Conservation (phyloP, 176 grass and related monocot genomes). For the Phyllostachys edulis region DNA sequence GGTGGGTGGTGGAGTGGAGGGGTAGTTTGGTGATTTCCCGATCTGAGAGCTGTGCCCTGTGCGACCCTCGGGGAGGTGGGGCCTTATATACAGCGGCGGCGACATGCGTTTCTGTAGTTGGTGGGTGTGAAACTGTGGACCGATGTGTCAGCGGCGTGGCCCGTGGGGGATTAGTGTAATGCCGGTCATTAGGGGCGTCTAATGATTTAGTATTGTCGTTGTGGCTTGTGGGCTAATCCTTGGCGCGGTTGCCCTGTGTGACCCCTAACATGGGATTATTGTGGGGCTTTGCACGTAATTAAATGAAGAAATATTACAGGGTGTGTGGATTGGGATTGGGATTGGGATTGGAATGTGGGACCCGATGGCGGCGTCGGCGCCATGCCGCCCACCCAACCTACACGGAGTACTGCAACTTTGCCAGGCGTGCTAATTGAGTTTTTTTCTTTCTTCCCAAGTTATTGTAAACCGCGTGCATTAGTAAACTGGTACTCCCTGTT, state of each 20-base stretch:
- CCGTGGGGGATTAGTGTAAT: neutral
- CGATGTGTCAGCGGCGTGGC: constrained; percentile 33
- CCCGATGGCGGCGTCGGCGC: neutral
- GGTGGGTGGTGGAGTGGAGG: neutral
- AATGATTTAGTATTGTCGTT: constrained; percentile 16
- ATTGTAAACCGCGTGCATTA: neutral
- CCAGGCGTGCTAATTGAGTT: neutral
- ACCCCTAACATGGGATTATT: neutral
- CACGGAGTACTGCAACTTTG: neutral
- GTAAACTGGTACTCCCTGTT: neutral
- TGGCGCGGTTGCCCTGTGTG: constrained; percentile 7
- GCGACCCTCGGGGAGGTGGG: neutral
- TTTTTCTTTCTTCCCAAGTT: neutral
- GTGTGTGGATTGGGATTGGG: neutral
- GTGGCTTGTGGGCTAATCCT: constrained; percentile 22
- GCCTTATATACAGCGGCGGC: constrained; percentile 25
- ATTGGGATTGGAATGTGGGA: neutral
- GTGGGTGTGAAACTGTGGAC: neutral
- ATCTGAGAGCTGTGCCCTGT: neutral
- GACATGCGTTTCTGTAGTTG: neutral
- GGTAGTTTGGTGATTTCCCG: constrained; percentile 19
- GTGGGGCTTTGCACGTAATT: neutral
- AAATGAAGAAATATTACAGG: neutral
- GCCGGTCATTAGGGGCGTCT: constrained; percentile 38
- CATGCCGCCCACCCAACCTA: neutral